Percentiles rank a stretch among this genome's conserved stretches.
These are phyloP conservation scores for Coemansia sp. DNA, from an alignment of 192 early-diverging fungal species.

Conservation along the genomic window DNA sequence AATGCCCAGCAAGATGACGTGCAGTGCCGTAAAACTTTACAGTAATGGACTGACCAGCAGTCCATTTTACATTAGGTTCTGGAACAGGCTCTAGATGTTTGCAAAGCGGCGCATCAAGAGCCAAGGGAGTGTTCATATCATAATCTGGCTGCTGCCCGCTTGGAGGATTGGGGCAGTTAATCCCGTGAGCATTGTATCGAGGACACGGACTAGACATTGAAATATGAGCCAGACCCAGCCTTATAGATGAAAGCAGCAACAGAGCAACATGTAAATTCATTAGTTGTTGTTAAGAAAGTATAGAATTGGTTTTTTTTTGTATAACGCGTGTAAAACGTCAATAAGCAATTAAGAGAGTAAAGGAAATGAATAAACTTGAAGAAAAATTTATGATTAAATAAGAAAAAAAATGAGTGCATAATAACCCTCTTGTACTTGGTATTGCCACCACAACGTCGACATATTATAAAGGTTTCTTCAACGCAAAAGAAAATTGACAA, in stretches of 20 bases:
- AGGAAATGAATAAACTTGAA: too few relatives aligned
- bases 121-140: conserved; percentile 3
- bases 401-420: too few relatives aligned
- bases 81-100: conserved; percentile 7
- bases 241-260: background rate
- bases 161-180: background rate
- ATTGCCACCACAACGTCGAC: too few relatives aligned
- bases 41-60: conserved; percentile 14
- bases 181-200: conserved; percentile 5
- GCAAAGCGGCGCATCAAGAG: conserved; percentile 7
- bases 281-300: too few relatives aligned
- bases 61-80: conserved; percentile 22
- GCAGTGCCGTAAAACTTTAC: conserved; percentile 7
- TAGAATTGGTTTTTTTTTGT: too few relatives aligned
- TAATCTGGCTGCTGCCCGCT: conserved; percentile 1
- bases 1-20: conserved; percentile 48
- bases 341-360: too few relatives aligned
- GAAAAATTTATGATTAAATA: too few relatives aligned
- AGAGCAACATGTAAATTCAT: too few relatives aligned
- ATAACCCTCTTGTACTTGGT: too few relatives aligned
- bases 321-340: too few relatives aligned
- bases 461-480: too few relatives aligned
- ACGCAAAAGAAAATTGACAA: too few relatives aligned
- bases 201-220: background rate
- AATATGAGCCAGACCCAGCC: background rate